Conservation (phyloP, 106 monocot species). For the Phalaenopsis equestris region DNA sequence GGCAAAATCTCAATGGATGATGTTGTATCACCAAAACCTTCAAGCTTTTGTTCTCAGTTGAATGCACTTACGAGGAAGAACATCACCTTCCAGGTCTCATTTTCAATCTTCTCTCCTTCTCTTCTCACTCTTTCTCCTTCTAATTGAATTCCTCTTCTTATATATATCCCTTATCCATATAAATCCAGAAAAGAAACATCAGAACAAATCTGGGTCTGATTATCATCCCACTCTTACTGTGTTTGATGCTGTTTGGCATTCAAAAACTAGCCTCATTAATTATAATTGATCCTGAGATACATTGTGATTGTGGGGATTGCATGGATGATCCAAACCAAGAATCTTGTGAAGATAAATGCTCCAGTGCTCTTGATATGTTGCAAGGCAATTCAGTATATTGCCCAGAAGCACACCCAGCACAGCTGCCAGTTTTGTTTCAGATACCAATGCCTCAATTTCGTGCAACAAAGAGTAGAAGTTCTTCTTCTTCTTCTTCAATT, state of each 20-base stretch:
- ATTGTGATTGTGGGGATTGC: background rate
- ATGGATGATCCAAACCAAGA: background rate
- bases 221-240: conserved; percentile 4
- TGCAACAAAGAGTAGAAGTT: background rate
- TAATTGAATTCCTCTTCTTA: background rate
- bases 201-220: background rate
- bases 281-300: background rate
- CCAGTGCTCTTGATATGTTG: background rate
- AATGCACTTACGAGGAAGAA: conserved; percentile 8
- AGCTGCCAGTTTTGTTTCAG: conserved; percentile 5
- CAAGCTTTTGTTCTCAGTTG: conserved; percentile 1
- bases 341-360: background rate
- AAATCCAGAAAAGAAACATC: conserved; percentile 6
- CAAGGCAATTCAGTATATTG: background rate
- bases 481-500: background rate
- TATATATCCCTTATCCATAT: background rate
- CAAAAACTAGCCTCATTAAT: background rate
- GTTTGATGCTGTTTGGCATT: background rate
- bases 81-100: background rate
- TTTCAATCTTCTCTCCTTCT: background rate
- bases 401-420: conserved; percentile 2
- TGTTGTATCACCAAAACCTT: background rate
- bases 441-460: background rate
- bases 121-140: background rate
- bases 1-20: background rate